Percentiles rank a stretch among this genome's conserved stretches.
Conservation (phyloP, 2,329 filamentous ascomycete species). For the Scolecobasidium constrictum region DNA sequence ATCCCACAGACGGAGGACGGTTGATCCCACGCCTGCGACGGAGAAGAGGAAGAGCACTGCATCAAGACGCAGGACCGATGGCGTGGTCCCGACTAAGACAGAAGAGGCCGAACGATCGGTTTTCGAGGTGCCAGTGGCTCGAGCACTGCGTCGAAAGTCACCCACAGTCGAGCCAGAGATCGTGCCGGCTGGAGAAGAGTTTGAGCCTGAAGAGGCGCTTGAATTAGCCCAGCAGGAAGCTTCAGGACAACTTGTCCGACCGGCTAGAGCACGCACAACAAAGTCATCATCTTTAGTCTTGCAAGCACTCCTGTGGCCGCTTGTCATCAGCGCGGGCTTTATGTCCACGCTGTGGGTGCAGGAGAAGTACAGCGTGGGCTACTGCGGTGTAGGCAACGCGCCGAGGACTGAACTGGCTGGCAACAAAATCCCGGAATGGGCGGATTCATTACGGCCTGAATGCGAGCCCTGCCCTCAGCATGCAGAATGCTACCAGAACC, state of each 20-base stretch:
- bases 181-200: slow-evolving; percentile 63
- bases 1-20: slow-evolving; percentile 42
- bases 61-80: slow-evolving; percentile 31
- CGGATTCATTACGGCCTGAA: slow-evolving; percentile 59
- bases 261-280: slow-evolving; percentile 46
- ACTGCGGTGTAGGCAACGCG: slow-evolving; percentile 70
- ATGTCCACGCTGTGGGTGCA: slow-evolving; percentile 54
- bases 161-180: slow-evolving; percentile 11
- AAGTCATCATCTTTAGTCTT: slow-evolving; percentile 29
- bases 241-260: background rate
- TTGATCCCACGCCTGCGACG: slow-evolving; percentile 26
- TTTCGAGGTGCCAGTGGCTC: slow-evolving; percentile 46
- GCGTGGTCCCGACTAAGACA: slow-evolving; percentile 34
- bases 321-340: background rate
- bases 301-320: background rate
- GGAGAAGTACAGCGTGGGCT: slow-evolving; percentile 93
- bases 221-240: slow-evolving; percentile 49
- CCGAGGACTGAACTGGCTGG: slow-evolving; percentile 47
- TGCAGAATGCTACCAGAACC: slow-evolving; percentile 74
- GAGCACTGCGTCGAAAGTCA: slow-evolving; percentile 30
- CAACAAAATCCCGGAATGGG: slow-evolving; percentile 61
- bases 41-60: slow-evolving; percentile 33
- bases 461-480: slow-evolving; percentile 88
- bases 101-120: slow-evolving; percentile 45
- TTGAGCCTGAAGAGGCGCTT: slow-evolving; percentile 80